A percentile compares a stretch with the other conserved stretches of the same genome.
phyloP scores from a whole-genome alignment of 2,329 filamentous ascomycete species.

The Grosmannia clavigera region DNA sequence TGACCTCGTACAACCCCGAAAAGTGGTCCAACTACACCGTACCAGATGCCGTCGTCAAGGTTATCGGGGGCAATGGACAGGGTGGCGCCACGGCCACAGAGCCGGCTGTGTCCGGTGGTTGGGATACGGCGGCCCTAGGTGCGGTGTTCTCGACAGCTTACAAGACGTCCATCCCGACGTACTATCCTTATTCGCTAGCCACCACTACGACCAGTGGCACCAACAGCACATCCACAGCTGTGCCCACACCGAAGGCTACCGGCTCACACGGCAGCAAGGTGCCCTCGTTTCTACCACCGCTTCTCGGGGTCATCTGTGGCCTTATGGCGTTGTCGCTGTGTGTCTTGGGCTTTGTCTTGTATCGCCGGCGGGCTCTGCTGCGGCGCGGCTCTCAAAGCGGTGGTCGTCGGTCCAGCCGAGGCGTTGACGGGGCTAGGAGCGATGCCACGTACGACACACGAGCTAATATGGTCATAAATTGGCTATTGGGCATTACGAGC shows the following conservation, averaged over 20 bases:
- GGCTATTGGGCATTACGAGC: conserved; percentile 34
- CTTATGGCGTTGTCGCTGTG: conserved; percentile 41
- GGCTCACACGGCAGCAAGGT: conserved; percentile 22
- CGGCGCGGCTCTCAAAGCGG: conserved; percentile 11
- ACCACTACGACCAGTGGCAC: conserved; percentile 13
- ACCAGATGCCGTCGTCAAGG: conserved; percentile 46
- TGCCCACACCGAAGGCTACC: conserved; percentile 7
- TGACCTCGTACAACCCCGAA: conserved; percentile 54
- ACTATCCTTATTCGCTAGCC: conserved; percentile 44
- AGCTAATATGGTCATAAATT: conserved; percentile 34
- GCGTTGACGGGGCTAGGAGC: conserved; percentile 10
- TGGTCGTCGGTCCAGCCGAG: neutral
- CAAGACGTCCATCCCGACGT: conserved; percentile 38
- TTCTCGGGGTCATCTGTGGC: conserved; percentile 49
- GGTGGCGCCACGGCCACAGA: conserved; percentile 60
- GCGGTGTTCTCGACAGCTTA: conserved; percentile 44
- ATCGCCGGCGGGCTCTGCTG: conserved; percentile 34
- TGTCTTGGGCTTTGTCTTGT: conserved; percentile 39
- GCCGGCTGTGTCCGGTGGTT: conserved; percentile 43
- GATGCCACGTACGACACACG: conserved; percentile 33
- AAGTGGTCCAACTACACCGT: conserved; percentile 56
- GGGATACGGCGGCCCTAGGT: conserved; percentile 34
- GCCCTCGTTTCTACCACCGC: conserved; percentile 46
- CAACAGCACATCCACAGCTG: conserved; percentile 14
- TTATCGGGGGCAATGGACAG: conserved; percentile 53